Conservation (phyloP, 2,329 filamentous ascomycete genomes). For the Diaporthe capsici region DNA sequence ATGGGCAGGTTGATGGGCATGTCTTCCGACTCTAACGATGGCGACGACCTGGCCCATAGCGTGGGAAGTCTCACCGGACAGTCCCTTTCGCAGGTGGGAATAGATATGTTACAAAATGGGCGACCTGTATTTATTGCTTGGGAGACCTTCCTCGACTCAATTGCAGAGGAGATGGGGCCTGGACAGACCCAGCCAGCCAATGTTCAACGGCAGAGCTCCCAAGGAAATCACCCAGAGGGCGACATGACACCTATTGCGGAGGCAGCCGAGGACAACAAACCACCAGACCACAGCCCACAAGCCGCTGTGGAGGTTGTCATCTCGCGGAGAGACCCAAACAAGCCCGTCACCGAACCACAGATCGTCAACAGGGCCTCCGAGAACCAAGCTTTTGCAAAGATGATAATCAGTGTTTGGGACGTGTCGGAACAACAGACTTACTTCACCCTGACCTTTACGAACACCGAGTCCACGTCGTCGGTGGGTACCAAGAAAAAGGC, state of each 20-base stretch:
- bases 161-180: constrained; percentile 60
- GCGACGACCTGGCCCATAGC: constrained; percentile 58
- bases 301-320: constrained; percentile 78
- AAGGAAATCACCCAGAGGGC: neutral
- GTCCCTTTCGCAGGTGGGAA: constrained; percentile 77
- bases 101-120: constrained; percentile 81
- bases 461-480: constrained; percentile 60
- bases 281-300: constrained; percentile 51
- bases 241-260: constrained; percentile 29
- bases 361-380: constrained; percentile 54
- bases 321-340: constrained; percentile 62
- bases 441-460: constrained; percentile 83
- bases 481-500: constrained; percentile 54
- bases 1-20: constrained; percentile 79
- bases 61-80: constrained; percentile 75
- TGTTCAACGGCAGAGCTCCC: constrained; percentile 40
- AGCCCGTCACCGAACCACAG: constrained; percentile 53
- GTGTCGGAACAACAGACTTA: constrained; percentile 76
- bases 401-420: constrained; percentile 83
- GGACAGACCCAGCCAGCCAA: neutral
- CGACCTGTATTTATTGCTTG: constrained; percentile 71
- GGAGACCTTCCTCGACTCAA: constrained; percentile 70
- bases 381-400: constrained; percentile 72
- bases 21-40: constrained; percentile 57
- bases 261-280: constrained; percentile 33